Conservation (phyloP, 139 green algal genomes). For the Tetratostichococcus sp. region DNA sequence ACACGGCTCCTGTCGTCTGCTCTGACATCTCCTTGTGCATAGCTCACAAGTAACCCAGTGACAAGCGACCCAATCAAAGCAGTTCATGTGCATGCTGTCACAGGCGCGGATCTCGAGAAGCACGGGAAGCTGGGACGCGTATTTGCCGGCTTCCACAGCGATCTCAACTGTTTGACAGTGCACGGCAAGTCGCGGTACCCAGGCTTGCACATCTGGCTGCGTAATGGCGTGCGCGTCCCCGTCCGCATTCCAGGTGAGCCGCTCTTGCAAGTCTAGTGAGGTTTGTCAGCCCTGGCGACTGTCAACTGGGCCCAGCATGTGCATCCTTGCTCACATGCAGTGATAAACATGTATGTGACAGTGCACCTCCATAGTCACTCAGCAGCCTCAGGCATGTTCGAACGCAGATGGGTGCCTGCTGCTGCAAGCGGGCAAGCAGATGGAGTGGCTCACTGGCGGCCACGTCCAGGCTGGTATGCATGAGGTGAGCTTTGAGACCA, state of each 20-base stretch:
- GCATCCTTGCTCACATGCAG: too few species aligned
- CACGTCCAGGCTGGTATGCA: slow-evolving; percentile 78
- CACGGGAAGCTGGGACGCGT: slow-evolving; percentile 58
- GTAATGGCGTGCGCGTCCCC: slow-evolving; percentile 59
- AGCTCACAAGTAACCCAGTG: too few species aligned
- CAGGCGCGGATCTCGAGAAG: slow-evolving; percentile 22
- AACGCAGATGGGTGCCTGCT: slow-evolving; percentile 73
- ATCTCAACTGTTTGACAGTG: slow-evolving; percentile 93
- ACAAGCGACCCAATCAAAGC: too few species aligned
- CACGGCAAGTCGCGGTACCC: slow-evolving; percentile 76
- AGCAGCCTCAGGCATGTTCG: slow-evolving; percentile 11
- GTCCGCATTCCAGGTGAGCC: slow-evolving; percentile 52
- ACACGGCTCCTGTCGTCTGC: too few species aligned
- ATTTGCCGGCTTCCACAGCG: slow-evolving; percentile 84
- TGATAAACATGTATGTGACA: too few species aligned
- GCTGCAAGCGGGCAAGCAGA: slow-evolving; percentile 85
- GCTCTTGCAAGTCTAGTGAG: not conserved
- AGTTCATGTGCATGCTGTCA: not conserved
- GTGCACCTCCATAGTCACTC: too few species aligned
- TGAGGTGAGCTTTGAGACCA: slow-evolving; percentile 55
- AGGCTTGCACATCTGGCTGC: slow-evolving; percentile 75
- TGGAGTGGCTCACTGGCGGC: slow-evolving; percentile 88
- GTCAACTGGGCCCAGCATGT: too few species aligned
- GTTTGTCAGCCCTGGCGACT: too few species aligned
- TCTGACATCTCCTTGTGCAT: too few species aligned